Conservation (phyloP, 164 flowering plant species). For the Cinnamomum chago region DNA sequence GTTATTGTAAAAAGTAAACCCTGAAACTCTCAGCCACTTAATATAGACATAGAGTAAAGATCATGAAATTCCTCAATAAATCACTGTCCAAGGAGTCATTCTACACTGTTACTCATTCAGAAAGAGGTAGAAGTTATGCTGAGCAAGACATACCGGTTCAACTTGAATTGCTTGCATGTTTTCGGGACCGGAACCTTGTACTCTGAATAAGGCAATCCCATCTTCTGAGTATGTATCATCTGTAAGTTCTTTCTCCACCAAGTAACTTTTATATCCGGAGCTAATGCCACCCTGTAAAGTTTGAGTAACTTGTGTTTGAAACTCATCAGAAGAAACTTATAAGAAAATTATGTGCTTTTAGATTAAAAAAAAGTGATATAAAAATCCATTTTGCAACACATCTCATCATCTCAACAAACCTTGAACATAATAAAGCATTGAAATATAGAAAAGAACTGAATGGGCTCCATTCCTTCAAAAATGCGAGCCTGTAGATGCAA, state of each 20-base stretch:
- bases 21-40: too few species aligned
- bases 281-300: slow-evolving; percentile 84
- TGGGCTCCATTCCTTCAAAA: slow-evolving; percentile 87
- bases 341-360: background rate
- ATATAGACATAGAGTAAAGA: too few species aligned
- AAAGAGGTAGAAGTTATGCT: too few species aligned
- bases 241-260: slow-evolving; percentile 56
- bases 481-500: slow-evolving; percentile 59
- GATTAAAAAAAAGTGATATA: background rate
- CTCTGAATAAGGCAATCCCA: slow-evolving; percentile 78
- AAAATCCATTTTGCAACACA: background rate
- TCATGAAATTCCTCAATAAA: too few species aligned
- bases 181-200: slow-evolving; percentile 98
- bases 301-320: slow-evolving; percentile 4
- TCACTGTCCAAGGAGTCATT: too few species aligned
- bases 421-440: slow-evolving; percentile 85
- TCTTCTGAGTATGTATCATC: slow-evolving; percentile 84
- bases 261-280: slow-evolving; percentile 68
- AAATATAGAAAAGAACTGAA: slow-evolving; percentile 76
- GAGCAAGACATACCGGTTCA: slow-evolving; percentile 51
- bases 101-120: too few species aligned
- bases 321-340: background rate
- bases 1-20: too few species aligned
- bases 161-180: slow-evolving; percentile 99
- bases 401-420: slow-evolving; percentile 41